Conservation (phyloP, 1,139 yeast genomes). For the Yamadazyma jaroonii region DNA sequence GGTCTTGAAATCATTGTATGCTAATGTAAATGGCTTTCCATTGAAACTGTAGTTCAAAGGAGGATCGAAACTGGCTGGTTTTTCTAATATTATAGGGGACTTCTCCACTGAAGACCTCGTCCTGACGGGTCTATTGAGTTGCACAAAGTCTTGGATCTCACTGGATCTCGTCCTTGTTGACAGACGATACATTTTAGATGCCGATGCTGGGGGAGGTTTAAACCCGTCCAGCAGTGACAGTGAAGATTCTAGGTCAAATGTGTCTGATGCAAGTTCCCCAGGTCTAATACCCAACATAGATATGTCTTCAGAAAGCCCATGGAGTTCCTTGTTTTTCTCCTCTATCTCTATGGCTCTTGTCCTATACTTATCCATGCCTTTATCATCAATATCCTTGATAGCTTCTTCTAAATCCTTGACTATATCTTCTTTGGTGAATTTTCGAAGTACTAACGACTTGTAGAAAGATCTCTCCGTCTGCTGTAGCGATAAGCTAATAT, state of each 20-base stretch:
- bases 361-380: constrained; percentile 1
- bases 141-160: no score
- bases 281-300: no score
- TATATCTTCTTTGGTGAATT: neutral
- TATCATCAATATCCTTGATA: constrained; percentile 1
- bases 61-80: constrained; percentile 44
- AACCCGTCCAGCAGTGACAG: neutral
- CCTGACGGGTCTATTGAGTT: no score
- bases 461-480: no score
- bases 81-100: neutral
- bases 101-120: no score
- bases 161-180: no score
- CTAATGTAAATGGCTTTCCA: constrained; percentile 47
- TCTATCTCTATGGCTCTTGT: neutral
- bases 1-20: constrained; percentile 63
- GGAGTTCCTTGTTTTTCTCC: neutral
- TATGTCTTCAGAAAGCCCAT: no score
- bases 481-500: no score
- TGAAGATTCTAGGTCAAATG: no score
- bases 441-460: no score
- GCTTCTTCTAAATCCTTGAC: neutral
- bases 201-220: neutral
- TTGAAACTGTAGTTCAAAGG: constrained; percentile 51
- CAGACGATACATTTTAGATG: neutral
- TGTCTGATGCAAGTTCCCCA: no score